Evolutionary conservation across 1,284 basidiomycete species (phyloP).

Genomic region (Gomphus sp.): DNA sequence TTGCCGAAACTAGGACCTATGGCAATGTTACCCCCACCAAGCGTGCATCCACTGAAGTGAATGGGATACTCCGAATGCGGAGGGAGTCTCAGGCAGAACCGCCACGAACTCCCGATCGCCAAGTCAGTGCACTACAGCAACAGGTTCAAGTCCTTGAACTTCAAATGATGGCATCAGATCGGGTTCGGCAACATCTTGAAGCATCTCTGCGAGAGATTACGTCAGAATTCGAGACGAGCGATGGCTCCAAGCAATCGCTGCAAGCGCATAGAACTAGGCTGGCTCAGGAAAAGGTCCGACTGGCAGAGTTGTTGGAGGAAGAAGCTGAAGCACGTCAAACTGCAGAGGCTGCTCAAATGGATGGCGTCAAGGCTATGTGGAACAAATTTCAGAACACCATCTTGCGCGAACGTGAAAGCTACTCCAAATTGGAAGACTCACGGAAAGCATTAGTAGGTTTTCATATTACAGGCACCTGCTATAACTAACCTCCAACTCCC

Average conservation of each 20-base stretch:
- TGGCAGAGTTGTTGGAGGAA: constrained; percentile 50
- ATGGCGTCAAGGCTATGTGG: constrained; percentile 61
- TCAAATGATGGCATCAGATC: constrained; percentile 58
- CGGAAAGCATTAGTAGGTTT: constrained; percentile 54
- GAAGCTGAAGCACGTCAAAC: constrained; percentile 55
- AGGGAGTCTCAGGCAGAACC: constrained; percentile 28
- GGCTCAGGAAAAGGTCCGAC: constrained; percentile 47
- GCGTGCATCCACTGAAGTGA: constrained; percentile 22
- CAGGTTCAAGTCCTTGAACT: constrained; percentile 62
- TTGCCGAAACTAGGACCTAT: constrained; percentile 25
- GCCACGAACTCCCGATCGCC: constrained; percentile 34
- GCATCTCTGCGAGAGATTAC: constrained; percentile 52
- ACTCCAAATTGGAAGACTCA: constrained; percentile 59
- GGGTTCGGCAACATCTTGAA: constrained; percentile 60
- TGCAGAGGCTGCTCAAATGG: constrained; percentile 52
- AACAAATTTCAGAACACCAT: constrained; percentile 58
- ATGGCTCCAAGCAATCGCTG: constrained; percentile 57
- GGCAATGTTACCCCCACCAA: constrained; percentile 39
- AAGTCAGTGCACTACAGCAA: constrained; percentile 48
- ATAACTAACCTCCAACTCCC: background rate
- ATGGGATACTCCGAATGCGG: constrained; percentile 25
- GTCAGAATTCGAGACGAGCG: constrained; percentile 52
- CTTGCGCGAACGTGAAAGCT: constrained; percentile 50
- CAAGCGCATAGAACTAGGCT: constrained; percentile 49
- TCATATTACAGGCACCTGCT: background rate